Percentiles rank a stretch among this genome's conserved stretches.
phyloP scores from a whole-genome alignment of 2,329 filamentous ascomycete genomes.

The Claviceps sp. region DNA sequence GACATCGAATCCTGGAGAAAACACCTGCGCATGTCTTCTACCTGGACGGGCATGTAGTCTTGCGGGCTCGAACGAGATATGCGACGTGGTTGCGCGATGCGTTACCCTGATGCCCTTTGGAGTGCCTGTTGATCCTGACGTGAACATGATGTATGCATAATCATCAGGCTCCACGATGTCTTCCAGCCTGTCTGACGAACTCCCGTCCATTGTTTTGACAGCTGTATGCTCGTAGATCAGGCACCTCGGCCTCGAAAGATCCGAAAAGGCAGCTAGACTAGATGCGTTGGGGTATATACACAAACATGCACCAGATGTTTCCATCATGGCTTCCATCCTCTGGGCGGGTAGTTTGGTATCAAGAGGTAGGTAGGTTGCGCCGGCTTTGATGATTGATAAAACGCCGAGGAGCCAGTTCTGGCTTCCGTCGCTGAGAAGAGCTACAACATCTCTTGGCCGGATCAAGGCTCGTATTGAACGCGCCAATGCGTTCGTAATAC shows the following conservation, averaged over 20 bases:
- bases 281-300: background rate
- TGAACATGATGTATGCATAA: background rate
- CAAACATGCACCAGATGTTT: background rate
- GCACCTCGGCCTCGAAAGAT: background rate
- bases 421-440: background rate
- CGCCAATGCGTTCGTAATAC: background rate
- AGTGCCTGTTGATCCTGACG: background rate
- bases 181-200: background rate
- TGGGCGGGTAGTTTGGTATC: background rate
- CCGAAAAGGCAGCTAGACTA: background rate
- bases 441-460: background rate
- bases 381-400: background rate
- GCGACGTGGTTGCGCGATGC: background rate
- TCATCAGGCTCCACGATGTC: background rate
- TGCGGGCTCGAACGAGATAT: background rate
- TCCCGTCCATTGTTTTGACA: background rate
- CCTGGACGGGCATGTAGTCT: background rate
- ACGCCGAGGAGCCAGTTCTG: background rate
- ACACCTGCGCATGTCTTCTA: background rate
- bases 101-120: background rate
- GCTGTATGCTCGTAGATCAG: background rate
- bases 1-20: background rate
- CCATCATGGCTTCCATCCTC: background rate
- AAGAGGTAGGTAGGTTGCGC: background rate
- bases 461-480: background rate